Evolutionary conservation across 169 alveolate genomes (phyloP).

Genomic region (Plasmodium reichenowi): DNA sequence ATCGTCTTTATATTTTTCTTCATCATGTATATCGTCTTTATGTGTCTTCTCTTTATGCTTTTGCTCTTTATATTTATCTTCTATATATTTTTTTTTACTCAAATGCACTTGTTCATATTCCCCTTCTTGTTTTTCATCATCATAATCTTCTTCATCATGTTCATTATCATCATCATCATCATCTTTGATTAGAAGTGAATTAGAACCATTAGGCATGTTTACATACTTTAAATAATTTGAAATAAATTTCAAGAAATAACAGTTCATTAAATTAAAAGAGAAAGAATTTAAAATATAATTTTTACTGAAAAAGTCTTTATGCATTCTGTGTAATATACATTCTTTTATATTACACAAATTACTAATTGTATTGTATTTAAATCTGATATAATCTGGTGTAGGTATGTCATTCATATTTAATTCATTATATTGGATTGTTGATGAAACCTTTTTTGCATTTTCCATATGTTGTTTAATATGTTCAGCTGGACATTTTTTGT

Average conservation of each 20-base stretch:
- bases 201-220: not conserved
- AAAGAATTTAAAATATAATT: slow-evolving; percentile 39
- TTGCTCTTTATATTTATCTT: too few relatives aligned
- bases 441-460: too few relatives aligned
- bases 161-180: too few relatives aligned
- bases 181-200: not conserved
- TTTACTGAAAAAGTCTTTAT: slow-evolving; percentile 32
- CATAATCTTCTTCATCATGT: not conserved
- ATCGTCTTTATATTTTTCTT: too few relatives aligned
- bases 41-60: too few relatives aligned
- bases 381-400: not conserved
- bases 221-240: slow-evolving; percentile 10
- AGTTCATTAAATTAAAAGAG: slow-evolving; percentile 61
- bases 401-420: not conserved
- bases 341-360: slow-evolving; percentile 34
- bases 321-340: slow-evolving; percentile 15
- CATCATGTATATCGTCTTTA: too few relatives aligned
- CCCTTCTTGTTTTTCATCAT: not conserved
- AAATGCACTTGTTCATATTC: not conserved
- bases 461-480: too few relatives aligned
- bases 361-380: slow-evolving; percentile 44
- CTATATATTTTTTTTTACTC: too few relatives aligned
- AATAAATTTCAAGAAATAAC: slow-evolving; percentile 22
- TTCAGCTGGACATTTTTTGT: too few relatives aligned
- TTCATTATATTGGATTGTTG: too few relatives aligned